Base-by-base conservation (phyloP, 768 basidiomycete species). In the Mycena epipterygia region DNA sequence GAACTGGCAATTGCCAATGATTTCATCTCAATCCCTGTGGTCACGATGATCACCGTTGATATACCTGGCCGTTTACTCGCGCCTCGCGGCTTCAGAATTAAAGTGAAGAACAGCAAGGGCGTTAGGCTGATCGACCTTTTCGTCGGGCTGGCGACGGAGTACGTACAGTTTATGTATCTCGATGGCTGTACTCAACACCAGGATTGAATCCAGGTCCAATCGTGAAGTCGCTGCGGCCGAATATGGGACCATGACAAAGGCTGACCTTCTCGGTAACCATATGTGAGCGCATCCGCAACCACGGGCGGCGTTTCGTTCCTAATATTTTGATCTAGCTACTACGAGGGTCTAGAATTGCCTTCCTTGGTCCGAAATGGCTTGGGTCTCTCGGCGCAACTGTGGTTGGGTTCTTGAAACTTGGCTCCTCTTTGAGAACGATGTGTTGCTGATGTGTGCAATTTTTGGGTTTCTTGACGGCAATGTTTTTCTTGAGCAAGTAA, bases 1-100 rank as follows among this genome's bases (percentile, higher is more conserved):
- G 14, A 60, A 17, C 33, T 49, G 4, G 30, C 60, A 0, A 48
- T 61, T 33, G 46, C 33, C 44, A 49, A 48, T 33, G 60, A 61
- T 11, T 49, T 61, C 33, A 27, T 61, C n/a, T 49, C 60, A 6
- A 49, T 61, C 25, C 60, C 60, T n/a, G 46, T 25, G n/a, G 60
- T 61, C 12, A 61, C 60, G 12, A 49, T 27, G 35, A 23, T 56
- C 33, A 55, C 2, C 5, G 39, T 56, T 25, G 23, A 25, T 4
- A 27, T 55, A 16, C 32, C 35, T 13, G 1, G 23, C n/a, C 33
- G 32, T 19, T 2, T 8, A 27, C 9, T 13, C 32, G 14, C 35
- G 7, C 23, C 37, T 35, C 25, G 39, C 33, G n/a, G n/a, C 33
- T 56, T 56, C 55, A 56, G 27, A 7, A 17, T 56, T 23, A 41